Evolutionary conservation across 257 asterid genomes (phyloP).

Genomic region (Nicotiana undulata): DNA sequence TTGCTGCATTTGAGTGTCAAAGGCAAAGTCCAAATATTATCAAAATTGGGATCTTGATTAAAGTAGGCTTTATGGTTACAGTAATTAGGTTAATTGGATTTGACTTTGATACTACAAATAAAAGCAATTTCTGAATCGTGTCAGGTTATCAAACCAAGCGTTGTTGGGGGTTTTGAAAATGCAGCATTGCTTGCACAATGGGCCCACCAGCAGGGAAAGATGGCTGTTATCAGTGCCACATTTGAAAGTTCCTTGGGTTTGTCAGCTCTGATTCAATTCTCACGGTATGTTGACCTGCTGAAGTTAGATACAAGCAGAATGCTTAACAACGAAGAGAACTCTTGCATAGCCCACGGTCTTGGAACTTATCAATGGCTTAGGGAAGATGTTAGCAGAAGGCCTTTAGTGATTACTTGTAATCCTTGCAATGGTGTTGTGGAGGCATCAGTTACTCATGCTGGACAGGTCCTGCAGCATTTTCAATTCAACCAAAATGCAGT

Average conservation of each 20-base stretch:
- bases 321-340: conserved; percentile 39
- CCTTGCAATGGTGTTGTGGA: conserved; percentile 39
- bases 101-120: not conserved
- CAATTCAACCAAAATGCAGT: conserved; percentile 44
- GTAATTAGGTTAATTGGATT: not conserved
- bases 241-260: conserved; percentile 76
- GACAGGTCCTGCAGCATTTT: conserved; percentile 48
- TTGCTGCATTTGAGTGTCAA: not conserved
- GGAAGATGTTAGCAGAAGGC: conserved; percentile 53
- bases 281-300: conserved; percentile 67
- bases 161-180: conserved; percentile 88
- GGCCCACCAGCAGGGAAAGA: conserved; percentile 89
- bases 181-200: conserved; percentile 76
- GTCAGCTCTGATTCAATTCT: conserved; percentile 73
- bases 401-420: conserved; percentile 39
- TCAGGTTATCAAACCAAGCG: conserved; percentile 93
- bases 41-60: not conserved
- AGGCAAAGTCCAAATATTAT: not conserved
- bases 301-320: conserved; percentile 37
- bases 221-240: conserved; percentile 82
- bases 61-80: not conserved
- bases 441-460: conserved; percentile 66
- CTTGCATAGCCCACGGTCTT: conserved; percentile 63
- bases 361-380: conserved; percentile 91
- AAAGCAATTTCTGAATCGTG: not conserved